phyloP scores from a whole-genome alignment of 192 early-diverging fungal species.

The Coemansia asiatica region DNA sequence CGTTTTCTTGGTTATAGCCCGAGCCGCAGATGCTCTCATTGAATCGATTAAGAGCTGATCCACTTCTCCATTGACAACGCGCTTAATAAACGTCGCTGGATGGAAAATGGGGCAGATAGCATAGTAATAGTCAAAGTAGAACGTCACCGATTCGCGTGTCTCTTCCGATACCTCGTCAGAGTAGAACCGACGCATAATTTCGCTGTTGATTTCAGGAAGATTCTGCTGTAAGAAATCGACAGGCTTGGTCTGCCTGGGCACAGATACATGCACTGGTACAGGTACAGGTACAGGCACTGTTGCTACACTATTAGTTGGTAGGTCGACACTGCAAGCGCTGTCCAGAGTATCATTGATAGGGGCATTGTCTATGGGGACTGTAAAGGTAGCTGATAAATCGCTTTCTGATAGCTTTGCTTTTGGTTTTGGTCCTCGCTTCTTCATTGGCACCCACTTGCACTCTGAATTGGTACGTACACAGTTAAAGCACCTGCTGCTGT shows the following conservation, averaged over 20 bases:
- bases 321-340: not conserved
- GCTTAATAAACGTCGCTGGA: constrained; percentile 34
- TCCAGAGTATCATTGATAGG: not conserved
- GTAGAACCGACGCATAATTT: constrained; percentile 37
- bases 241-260: not conserved
- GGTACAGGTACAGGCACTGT: not conserved
- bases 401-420: constrained; percentile 11
- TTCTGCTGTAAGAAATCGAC: not conserved
- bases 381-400: not conserved
- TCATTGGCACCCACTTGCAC: constrained; percentile 48
- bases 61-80: constrained; percentile 39
- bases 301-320: not conserved
- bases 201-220: constrained; percentile 6
- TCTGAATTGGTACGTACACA: constrained; percentile 31
- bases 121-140: constrained; percentile 51
- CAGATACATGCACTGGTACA: not conserved
- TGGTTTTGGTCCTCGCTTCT: constrained; percentile 51
- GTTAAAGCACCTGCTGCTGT: constrained; percentile 27
- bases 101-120: constrained; percentile 48
- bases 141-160: constrained; percentile 33
- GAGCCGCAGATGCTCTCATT: constrained; percentile 37
- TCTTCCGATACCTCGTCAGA: constrained; percentile 38
- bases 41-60: constrained; percentile 37
- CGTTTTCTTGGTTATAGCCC: constrained; percentile 32
- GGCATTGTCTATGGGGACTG: not conserved